A percentile compares a stretch with the other conserved stretches of the same genome.
Conservation (phyloP, 192 early-diverging fungal genomes). For the Backusella mclennaniae region DNA sequence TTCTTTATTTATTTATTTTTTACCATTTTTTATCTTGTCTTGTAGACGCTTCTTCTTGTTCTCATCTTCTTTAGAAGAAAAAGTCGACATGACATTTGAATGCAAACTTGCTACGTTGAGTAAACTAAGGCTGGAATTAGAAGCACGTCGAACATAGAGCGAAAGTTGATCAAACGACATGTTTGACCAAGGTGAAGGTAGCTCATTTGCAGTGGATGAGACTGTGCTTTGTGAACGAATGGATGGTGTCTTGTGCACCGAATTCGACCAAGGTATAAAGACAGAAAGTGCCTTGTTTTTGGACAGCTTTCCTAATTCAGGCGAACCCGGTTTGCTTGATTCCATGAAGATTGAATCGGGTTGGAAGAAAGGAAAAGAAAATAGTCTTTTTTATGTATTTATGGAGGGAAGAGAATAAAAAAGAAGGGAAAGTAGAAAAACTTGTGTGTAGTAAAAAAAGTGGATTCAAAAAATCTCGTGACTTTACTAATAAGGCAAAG, state of each 20-base stretch:
- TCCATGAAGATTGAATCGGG: neutral
- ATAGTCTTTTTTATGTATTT: neutral
- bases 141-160: conserved; percentile 26
- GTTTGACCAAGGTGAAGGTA: conserved; percentile 19
- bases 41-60: neutral
- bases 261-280: conserved; percentile 2
- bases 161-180: conserved; percentile 32
- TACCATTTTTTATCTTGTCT: conserved; percentile 5
- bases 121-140: conserved; percentile 19
- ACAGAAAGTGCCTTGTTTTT: conserved; percentile 1
- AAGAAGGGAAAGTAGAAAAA: neutral
- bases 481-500: neutral
- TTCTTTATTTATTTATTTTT: neutral
- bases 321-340: neutral
- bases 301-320: neutral
- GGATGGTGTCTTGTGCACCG: neutral
- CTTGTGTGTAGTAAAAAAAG: neutral
- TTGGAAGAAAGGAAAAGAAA: neutral
- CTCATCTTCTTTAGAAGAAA: conserved; percentile 10
- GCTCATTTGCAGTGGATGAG: neutral
- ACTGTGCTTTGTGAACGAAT: neutral
- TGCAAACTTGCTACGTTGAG: conserved; percentile 5
- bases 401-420: neutral
- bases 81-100: neutral
- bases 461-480: neutral